Evolutionary conservation across 148 eudicot genomes (phyloP).

Genomic region (Cornus florida): DNA sequence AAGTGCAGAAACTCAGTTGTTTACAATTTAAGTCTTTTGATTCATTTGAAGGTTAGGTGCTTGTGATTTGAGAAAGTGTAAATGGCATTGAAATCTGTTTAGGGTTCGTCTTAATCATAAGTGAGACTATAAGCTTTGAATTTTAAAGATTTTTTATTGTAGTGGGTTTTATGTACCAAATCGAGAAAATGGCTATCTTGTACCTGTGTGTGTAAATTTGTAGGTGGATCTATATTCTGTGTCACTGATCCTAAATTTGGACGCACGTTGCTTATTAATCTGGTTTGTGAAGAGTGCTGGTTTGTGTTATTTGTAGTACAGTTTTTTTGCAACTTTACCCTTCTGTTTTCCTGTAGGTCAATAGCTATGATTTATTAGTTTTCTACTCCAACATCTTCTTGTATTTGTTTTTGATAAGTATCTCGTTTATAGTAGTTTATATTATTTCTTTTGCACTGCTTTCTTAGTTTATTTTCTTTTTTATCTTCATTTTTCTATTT

Average conservation of each 20-base stretch:
- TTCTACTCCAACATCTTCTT: neutral
- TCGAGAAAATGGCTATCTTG: neutral
- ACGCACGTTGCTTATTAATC: neutral
- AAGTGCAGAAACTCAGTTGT: too few species aligned
- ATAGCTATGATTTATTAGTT: neutral
- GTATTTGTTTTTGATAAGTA: too few species aligned
- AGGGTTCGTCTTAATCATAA: neutral
- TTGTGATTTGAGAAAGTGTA: neutral
- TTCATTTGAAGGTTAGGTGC: neutral
- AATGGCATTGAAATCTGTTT: neutral
- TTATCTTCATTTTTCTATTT: neutral
- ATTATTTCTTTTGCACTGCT: neutral
- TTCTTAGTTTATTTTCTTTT: neutral
- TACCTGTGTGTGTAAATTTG: neutral
- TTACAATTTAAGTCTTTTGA: neutral
- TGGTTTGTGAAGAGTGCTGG: neutral
- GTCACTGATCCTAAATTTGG: neutral
- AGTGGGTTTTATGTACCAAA: neutral
- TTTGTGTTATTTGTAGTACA: too few species aligned
- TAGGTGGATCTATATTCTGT: neutral
- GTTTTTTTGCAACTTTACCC: neutral
- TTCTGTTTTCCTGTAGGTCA: neutral
- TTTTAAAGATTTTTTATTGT: neutral
- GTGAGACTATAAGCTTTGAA: neutral
- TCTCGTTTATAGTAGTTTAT: too few species aligned